Base-by-base conservation (phyloP, 768 basidiomycete species). In the Lepiota subincarnata region DNA sequence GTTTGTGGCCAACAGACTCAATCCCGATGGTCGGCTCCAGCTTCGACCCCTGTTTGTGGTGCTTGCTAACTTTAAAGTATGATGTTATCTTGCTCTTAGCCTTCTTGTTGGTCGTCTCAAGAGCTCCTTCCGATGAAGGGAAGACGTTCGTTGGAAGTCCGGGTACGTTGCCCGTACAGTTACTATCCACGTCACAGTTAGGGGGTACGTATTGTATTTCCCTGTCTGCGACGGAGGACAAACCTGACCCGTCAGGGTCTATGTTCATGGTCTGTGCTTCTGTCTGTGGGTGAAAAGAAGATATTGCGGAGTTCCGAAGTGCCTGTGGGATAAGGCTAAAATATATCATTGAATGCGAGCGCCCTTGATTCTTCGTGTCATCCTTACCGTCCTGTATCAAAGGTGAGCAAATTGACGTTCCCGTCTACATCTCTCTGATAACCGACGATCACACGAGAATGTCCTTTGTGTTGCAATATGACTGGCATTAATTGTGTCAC, bases 381-480 rank as follows among this genome's bases (percentile, higher is more conserved):
- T 34, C 60, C 73, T 60, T 56, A 88, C 89, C 63, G 74, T 13
- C 82, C 81, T 14, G 93, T 90, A 71, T 97, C 91, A 57, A 93
- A 91, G 6, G 79, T 72, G 12, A 96, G 72, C 7, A 97, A 74
- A 57, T 81, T 85, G 36, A 80, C 73, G 11, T 71, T 66, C 6
- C 83, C 85, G 13, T 72, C 72, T 59, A 76, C 80, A 49, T 72
- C 74, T 36, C 84, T 68, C 66, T 95, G 91, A 60, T 87, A 94
- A 1, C 93, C 93, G 2, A 97, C 77, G 11, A 97, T 82, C 3
- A 87, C 86, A 20, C 88, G 70, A n/a, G 93, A 97, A 70, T 97
- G 93, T 0, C 92, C 91, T 6, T 76, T 66, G 62, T 90, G 84
- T 72, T 96, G 86, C 46, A 96, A 71, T 39, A 96, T 85, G 26